Conservation (phyloP, 1,284 basidiomycete genomes). For the Naganishia liquefaciens region DNA sequence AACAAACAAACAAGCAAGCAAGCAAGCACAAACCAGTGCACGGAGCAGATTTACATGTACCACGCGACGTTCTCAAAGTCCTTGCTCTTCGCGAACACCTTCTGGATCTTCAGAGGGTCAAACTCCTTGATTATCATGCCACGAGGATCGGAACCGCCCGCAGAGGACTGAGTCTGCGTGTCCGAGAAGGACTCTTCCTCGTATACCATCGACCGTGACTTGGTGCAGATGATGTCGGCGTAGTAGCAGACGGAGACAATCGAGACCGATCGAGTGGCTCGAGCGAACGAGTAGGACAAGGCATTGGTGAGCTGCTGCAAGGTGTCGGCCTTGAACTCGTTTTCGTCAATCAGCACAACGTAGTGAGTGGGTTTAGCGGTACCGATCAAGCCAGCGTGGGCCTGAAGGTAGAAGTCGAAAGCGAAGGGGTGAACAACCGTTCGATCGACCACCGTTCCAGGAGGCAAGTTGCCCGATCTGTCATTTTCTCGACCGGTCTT, state of each 20-base stretch:
- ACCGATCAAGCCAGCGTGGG: slow-evolving; percentile 45
- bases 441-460: slow-evolving; percentile 49
- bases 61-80: slow-evolving; percentile 26
- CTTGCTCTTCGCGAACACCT: slow-evolving; percentile 27
- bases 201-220: slow-evolving; percentile 31
- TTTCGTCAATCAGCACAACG: slow-evolving; percentile 30
- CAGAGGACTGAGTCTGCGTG: slow-evolving; percentile 22
- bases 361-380: slow-evolving; percentile 56
- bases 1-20: background rate
- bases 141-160: slow-evolving; percentile 2
- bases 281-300: slow-evolving; percentile 32
- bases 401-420: slow-evolving; percentile 54
- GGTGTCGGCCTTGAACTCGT: slow-evolving; percentile 28
- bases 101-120: slow-evolving; percentile 28
- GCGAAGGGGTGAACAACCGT: slow-evolving; percentile 54
- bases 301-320: slow-evolving; percentile 30
- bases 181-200: slow-evolving; percentile 27
- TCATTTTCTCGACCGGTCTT: slow-evolving; percentile 43
- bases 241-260: slow-evolving; percentile 33
- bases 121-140: slow-evolving; percentile 11
- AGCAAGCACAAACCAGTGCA: background rate
- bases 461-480: slow-evolving; percentile 51
- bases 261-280: slow-evolving; percentile 31
- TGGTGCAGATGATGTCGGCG: slow-evolving; percentile 32
- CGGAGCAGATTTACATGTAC: slow-evolving; percentile 29